Percentiles rank a stretch among this genome's conserved stretches.
Evolutionary conservation across 2,329 filamentous ascomycete genomes (phyloP).

Genomic region (Cladophialophora exuberans): DNA sequence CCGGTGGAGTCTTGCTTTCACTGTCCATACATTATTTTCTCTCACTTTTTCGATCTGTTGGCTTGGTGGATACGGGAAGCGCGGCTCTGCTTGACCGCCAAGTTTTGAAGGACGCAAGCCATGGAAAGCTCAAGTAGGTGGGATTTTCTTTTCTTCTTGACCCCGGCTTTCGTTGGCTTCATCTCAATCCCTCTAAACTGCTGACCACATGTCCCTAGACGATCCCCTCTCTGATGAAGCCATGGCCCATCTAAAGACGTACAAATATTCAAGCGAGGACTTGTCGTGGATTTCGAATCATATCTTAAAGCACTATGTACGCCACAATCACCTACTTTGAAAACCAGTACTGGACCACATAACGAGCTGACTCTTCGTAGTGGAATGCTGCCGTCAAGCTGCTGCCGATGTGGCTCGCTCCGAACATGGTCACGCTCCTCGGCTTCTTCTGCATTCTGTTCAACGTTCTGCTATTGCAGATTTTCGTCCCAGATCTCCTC

Average conservation of each 20-base stretch:
- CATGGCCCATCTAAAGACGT: slow-evolving; percentile 85
- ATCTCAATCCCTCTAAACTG: background rate
- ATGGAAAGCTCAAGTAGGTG: slow-evolving; percentile 20
- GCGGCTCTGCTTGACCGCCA: no score
- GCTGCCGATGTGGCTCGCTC: slow-evolving; percentile 92
- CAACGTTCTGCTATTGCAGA: slow-evolving; percentile 75
- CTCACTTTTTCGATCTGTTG: background rate
- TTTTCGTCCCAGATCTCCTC: slow-evolving; percentile 86
- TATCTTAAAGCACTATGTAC: slow-evolving; percentile 91
- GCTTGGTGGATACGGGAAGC: no score
- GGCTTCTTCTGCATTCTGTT: slow-evolving; percentile 92
- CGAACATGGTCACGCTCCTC: slow-evolving; percentile 94
- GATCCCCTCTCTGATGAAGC: slow-evolving; percentile 83
- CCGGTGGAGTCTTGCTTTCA: background rate
- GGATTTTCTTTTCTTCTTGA: no score
- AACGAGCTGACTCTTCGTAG: slow-evolving; percentile 50
- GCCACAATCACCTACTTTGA: slow-evolving; percentile 19
- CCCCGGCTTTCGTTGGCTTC: background rate
- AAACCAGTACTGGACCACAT: slow-evolving; percentile 1
- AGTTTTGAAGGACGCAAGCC: no score
- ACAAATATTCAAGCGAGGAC: slow-evolving; percentile 98
- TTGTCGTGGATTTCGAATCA: slow-evolving; percentile 93
- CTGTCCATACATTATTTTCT: background rate
- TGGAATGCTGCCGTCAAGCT: slow-evolving; percentile 96
- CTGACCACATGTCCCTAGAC: slow-evolving; percentile 10